These are phyloP conservation scores for Colletotrichum orchidophilum DNA, from an alignment of 2,329 filamentous ascomycete genomes.

Conservation along the genomic window DNA sequence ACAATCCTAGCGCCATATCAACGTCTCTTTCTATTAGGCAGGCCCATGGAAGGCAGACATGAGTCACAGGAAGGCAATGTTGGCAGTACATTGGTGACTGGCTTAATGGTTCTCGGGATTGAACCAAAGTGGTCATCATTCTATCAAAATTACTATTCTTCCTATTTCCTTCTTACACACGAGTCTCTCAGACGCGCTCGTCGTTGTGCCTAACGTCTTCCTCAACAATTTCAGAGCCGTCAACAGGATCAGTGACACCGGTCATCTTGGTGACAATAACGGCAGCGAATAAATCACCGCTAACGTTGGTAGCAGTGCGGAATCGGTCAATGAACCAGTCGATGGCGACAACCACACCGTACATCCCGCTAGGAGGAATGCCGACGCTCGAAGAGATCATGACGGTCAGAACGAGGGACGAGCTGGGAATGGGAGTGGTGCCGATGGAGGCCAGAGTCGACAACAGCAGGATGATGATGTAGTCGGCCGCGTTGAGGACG, in stretches of 20 bases:
- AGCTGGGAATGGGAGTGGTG: slow-evolving; percentile 62
- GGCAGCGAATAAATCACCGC: slow-evolving; percentile 58
- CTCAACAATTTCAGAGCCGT: slow-evolving; percentile 16
- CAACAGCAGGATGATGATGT: slow-evolving; percentile 58
- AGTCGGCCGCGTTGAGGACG: slow-evolving; percentile 52
- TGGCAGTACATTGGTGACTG: not conserved
- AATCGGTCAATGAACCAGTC: slow-evolving; percentile 67
- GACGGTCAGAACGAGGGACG: slow-evolving; percentile 59
- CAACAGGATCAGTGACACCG: slow-evolving; percentile 42
- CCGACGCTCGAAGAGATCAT: slow-evolving; percentile 59
- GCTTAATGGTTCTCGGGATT: not conserved
- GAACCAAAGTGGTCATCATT: slow-evolving; percentile 16
- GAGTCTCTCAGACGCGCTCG: slow-evolving; percentile 13
- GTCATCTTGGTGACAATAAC: slow-evolving; percentile 51
- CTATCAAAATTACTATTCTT: not conserved
- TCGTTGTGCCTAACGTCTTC: slow-evolving; percentile 23
- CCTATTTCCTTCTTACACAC: not conserved
- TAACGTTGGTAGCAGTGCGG: slow-evolving; percentile 61
- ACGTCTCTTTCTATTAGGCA: not conserved
- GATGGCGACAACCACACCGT: slow-evolving; percentile 61
- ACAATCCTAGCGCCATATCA: too few relatives aligned
- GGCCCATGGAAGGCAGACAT: not conserved
- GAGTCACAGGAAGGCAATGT: not conserved
- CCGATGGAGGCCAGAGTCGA: slow-evolving; percentile 62
- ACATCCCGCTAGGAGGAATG: slow-evolving; percentile 58